These are phyloP conservation scores for Carex littledalei DNA, from an alignment of 176 grass and related monocot genomes.

Conservation along the genomic window DNA sequence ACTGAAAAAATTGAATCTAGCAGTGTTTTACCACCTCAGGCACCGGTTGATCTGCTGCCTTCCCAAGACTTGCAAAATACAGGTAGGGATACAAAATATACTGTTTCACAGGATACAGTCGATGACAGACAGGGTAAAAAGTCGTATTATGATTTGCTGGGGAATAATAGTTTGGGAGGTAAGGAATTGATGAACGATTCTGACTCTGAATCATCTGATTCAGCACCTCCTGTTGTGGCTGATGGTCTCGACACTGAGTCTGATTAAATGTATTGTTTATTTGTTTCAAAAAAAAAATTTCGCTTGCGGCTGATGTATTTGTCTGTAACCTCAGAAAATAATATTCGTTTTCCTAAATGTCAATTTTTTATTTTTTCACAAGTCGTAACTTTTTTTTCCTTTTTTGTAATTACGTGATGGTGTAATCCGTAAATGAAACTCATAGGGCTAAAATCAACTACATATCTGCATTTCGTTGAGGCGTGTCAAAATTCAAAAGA, in stretches of 20 bases:
- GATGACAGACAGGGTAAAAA: background rate
- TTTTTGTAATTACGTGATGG: background rate
- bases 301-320: background rate
- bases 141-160: background rate
- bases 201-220: slow-evolving; percentile 45
- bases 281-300: slow-evolving; percentile 6
- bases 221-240: slow-evolving; percentile 48
- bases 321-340: background rate
- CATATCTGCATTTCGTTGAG: background rate
- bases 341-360: background rate
- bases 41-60: slow-evolving; percentile 13
- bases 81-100: background rate
- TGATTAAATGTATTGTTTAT: background rate
- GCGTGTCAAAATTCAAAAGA: background rate
- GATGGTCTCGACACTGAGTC: slow-evolving; percentile 62
- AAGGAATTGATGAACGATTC: slow-evolving; percentile 39
- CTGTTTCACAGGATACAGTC: background rate
- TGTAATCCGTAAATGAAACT: background rate
- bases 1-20: background rate
- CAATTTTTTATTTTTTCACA: background rate
- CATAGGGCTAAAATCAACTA: background rate
- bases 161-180: slow-evolving; percentile 1
- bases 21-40: slow-evolving; percentile 3
- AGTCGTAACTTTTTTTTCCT: background rate
- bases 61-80: background rate